Evolutionary conservation across 2,329 filamentous ascomycete species (phyloP).

Genomic region (Fusarium compactum): DNA sequence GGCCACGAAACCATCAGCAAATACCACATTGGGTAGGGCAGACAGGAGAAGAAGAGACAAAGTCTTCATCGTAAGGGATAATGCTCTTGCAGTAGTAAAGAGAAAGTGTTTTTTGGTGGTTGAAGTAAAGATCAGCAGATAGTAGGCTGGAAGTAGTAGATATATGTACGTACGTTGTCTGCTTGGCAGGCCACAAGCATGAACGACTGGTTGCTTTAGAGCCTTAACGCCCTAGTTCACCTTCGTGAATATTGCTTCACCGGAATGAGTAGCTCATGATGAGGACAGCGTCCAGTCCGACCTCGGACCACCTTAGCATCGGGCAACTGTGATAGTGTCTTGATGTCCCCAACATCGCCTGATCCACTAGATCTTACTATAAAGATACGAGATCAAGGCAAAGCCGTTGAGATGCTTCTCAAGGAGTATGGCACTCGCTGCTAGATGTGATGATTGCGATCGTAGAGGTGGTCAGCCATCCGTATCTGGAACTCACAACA

Average conservation of each 20-base stretch:
- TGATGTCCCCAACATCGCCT: not conserved
- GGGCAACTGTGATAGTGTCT: not conserved
- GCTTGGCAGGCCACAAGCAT: not conserved
- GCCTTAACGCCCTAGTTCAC: not conserved
- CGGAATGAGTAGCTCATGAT: not conserved
- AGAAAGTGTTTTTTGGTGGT: not conserved
- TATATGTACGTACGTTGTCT: conserved; percentile 5
- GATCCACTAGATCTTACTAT: not conserved
- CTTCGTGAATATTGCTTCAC: not conserved
- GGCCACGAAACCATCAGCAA: conserved; percentile 12
- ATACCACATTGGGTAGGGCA: not conserved
- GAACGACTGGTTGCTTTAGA: no score
- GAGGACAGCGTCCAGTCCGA: not conserved
- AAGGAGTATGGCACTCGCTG: not conserved
- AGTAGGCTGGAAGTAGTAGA: not conserved
- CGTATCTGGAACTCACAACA: not conserved
- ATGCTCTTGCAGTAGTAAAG: not conserved
- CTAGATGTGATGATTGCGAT: not conserved
- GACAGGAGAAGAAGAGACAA: conserved; percentile 1
- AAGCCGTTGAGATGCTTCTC: not conserved
- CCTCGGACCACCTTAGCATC: not conserved
- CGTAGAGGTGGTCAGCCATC: not conserved
- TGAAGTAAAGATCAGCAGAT: not conserved
- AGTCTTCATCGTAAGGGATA: conserved; percentile 15
- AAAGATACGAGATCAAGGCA: not conserved